Conservation (phyloP, 1,284 basidiomycete species). For the Schizopora paradoxa region DNA sequence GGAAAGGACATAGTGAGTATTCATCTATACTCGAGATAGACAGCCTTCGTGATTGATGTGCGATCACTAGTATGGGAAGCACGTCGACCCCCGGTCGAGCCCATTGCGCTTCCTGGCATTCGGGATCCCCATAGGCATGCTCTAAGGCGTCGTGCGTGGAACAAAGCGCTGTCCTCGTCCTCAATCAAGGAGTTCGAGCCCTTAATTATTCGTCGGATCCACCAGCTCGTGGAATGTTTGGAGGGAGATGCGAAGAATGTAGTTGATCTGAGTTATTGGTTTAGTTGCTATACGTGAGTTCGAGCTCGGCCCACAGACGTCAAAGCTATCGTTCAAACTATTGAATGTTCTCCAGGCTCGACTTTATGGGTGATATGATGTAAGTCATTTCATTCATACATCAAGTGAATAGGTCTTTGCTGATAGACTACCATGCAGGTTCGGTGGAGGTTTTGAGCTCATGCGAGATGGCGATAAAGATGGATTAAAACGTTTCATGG, state of each 20-base stretch:
- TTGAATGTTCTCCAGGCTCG: constrained; percentile 23
- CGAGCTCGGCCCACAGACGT: not conserved
- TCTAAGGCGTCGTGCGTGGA: constrained; percentile 37
- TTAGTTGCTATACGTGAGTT: constrained; percentile 27
- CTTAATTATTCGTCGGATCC: constrained; percentile 28
- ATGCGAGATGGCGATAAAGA: constrained; percentile 23
- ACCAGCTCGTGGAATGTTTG: constrained; percentile 31
- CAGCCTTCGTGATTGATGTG: no score
- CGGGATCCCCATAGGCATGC: constrained; percentile 33
- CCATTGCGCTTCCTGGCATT: no score
- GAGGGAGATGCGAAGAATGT: constrained; percentile 5
- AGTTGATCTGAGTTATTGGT: constrained; percentile 31
- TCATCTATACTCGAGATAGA: no score
- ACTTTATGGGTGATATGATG: constrained; percentile 37
- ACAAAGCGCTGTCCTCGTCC: constrained; percentile 33
- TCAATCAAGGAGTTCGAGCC: constrained; percentile 36
- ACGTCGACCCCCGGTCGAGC: no score
- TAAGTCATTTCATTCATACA: constrained; percentile 8
- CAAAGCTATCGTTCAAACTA: not conserved
- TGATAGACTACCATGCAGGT: constrained; percentile 14
- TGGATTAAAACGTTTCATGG: constrained; percentile 16
- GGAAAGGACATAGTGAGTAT: constrained; percentile 28
- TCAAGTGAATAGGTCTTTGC: constrained; percentile 22
- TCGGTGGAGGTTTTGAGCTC: constrained; percentile 25
- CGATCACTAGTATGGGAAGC: no score